Percentiles rank a stretch among this genome's conserved stretches.
Evolutionary conservation across 768 basidiomycete species (phyloP).

Genomic region (Pleurotus tuoliensis): DNA sequence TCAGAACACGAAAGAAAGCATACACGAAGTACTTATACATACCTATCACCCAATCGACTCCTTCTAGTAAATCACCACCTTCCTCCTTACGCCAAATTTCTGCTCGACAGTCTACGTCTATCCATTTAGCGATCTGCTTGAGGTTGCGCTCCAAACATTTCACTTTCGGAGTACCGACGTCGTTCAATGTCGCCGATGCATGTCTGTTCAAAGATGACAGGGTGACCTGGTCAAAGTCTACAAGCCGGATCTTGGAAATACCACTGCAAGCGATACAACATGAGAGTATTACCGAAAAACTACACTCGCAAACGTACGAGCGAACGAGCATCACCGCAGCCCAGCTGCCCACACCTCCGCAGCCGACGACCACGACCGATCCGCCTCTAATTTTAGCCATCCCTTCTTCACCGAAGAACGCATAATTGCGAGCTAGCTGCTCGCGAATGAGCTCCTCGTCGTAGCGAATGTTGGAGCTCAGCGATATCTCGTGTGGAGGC

Average conservation of each 20-base stretch:
- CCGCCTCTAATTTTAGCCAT: constrained; percentile 75
- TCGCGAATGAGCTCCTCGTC: constrained; percentile 83
- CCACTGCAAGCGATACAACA: constrained; percentile 41
- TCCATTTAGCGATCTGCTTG: constrained; percentile 77
- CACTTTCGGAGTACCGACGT: constrained; percentile 95
- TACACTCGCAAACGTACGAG: constrained; percentile 56
- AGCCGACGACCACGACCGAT: constrained; percentile 86
- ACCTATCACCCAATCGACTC: constrained; percentile 94
- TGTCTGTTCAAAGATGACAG: constrained; percentile 94
- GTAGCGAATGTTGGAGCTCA: constrained; percentile 29
- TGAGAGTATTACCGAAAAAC: not conserved
- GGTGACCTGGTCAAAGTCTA: constrained; percentile 96
- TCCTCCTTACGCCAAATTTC: constrained; percentile 87
- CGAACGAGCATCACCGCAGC: constrained; percentile 89
- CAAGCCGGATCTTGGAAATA: constrained; percentile 69
- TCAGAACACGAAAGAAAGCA: not conserved
- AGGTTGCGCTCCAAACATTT: constrained; percentile 65
- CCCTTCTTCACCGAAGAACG: constrained; percentile 87
- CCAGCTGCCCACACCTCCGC: constrained; percentile 97
- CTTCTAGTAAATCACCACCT: constrained; percentile 69
- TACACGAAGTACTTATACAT: constrained; percentile 15
- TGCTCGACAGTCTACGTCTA: constrained; percentile 77
- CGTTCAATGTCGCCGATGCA: constrained; percentile 81
- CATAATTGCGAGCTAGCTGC: constrained; percentile 90
- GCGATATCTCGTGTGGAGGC: not conserved